Base-by-base conservation (phyloP, 83 land plant species). In the Picea abies region DNA sequence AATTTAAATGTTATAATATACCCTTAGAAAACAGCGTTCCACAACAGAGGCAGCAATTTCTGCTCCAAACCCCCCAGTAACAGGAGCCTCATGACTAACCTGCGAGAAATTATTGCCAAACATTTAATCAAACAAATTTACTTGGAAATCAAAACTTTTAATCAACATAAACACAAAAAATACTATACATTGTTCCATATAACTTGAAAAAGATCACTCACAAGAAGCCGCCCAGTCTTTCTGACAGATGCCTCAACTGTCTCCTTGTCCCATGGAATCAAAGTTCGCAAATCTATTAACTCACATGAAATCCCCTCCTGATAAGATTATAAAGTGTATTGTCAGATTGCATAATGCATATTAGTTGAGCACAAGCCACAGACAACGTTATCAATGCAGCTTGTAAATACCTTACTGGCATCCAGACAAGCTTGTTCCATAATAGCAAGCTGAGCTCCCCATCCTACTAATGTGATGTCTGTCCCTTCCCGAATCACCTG, bases 281-380 rank as follows among this genome's bases (percentile, higher is more conserved):
- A 83, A 10, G 99, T 98, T 86, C 88, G 89, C 71, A 98, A 82
- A 84, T 98, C 99, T 86, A 98, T 98, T 14, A 98, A 87, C 84
- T 98, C 99, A 82, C 99, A 98, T 4, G 99, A 98, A 70, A 98
- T 96, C 35, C 99, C 99, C 60, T 94, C 99, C 99, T 97, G 95
- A 56, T 79, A 84, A 85, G 29, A 44, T 58, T 4, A 3, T 29
- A 56, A 67, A 20, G 12, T 44, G 49, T 61, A 23, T 72, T 73
- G 58, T 26, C 29, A 82, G 60, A 81, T 11, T 56, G 16, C 56
- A 65, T 41, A 61, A 35, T 29, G n/a, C 35, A n/a, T 26, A 82
- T 11, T n/a, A 61, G 66, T 52, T 80, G 8, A 80, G 20, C 71
- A 37, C 25, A 44, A 56, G 29, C 72, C 3, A n/a, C 15, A 82